These are phyloP conservation scores for Maudiozyma turicensis DNA, from an alignment of 805 yeast species.

Conservation along the genomic window DNA sequence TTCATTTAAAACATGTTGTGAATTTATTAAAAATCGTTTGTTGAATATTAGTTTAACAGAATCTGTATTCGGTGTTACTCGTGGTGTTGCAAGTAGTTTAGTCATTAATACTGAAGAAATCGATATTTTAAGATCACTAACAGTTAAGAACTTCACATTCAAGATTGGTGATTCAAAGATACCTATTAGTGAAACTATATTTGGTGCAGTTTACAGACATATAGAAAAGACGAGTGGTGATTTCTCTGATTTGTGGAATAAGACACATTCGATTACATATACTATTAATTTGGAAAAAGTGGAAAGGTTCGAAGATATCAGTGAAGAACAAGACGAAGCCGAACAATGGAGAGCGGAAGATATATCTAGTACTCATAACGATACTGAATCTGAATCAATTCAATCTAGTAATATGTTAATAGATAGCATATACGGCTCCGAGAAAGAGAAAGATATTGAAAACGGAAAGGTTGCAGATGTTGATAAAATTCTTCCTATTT, in stretches of 20 bases:
- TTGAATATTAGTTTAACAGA: slow-evolving; percentile 21
- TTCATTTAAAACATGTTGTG: slow-evolving; percentile 36
- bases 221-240: slow-evolving; percentile 34
- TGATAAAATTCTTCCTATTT: slow-evolving; percentile 35
- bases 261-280: slow-evolving; percentile 43
- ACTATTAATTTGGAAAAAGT: slow-evolving; percentile 13
- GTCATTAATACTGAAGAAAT: not conserved
- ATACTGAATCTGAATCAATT: not conserved
- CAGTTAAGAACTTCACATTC: slow-evolving; percentile 43
- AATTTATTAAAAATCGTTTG: slow-evolving; percentile 34
- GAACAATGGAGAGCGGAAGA: not conserved
- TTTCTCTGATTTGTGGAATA: slow-evolving; percentile 47
- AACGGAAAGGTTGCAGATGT: slow-evolving; percentile 6
- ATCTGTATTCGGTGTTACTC: slow-evolving; percentile 3
- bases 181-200: slow-evolving; percentile 60
- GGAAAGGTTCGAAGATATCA: slow-evolving; percentile 12
- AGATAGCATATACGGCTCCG: slow-evolving; percentile 9
- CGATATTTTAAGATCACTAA: slow-evolving; percentile 2
- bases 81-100: not conserved
- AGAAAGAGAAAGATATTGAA: slow-evolving; percentile 1
- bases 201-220: slow-evolving; percentile 59
- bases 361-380: not conserved
- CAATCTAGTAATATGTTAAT: slow-evolving; percentile 1
- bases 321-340: no score
- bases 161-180: slow-evolving; percentile 45